Evolutionary conservation across 495 filamentous ascomycete species (phyloP), one percentile per base, ranked within the genome.

Genomic region (Penicillium egyptiacum): DNA sequence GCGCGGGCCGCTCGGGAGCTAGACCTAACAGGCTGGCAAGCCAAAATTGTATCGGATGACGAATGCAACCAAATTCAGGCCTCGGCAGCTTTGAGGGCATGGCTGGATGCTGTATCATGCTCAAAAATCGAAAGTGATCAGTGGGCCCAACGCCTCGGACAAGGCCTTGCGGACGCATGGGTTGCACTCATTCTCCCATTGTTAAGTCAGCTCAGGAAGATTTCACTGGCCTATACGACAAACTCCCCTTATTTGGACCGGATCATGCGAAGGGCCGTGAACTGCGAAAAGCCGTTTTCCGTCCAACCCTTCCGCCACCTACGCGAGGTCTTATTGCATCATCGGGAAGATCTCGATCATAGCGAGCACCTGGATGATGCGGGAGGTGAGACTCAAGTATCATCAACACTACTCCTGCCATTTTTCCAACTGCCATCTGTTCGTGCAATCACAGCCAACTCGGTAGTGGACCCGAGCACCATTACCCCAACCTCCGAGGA

Each of bases 381-480:
- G 2, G 44, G 8, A 6, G 31, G 45, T 1, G 19, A 19, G 4
- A 3, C 31, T 12, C 12, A 17, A 25, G 19, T 47, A 20, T 37
- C 51, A 0, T 20, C 55, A 11, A 28, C 33, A 12, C 43, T 65
- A 0, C 47, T 75, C 5, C 26, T 66, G 1, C 55, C 64, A 0
- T 75, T 75, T 41, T 69, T 75, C 48, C 63, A 54, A 28, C 48
- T 75, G 10, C 68, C 68, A 1, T 65, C 66, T 4, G 62, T 73
- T 59, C 69, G 65, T 11, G 19, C 58, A 7, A 53, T 73, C 16
- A 44, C 50, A 16, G 72, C 68, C 5, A 61, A 70, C 45, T 60
- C 65, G 5, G 66, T 75, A 19, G 42, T 73, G 19, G 72, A 75
- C 35, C 57, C 62, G 17, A 55, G 48, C 17, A 43, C 59, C n/a